Conservation (phyloP, 2,329 filamentous ascomycete genomes). For the Xylaria sp. region DNA sequence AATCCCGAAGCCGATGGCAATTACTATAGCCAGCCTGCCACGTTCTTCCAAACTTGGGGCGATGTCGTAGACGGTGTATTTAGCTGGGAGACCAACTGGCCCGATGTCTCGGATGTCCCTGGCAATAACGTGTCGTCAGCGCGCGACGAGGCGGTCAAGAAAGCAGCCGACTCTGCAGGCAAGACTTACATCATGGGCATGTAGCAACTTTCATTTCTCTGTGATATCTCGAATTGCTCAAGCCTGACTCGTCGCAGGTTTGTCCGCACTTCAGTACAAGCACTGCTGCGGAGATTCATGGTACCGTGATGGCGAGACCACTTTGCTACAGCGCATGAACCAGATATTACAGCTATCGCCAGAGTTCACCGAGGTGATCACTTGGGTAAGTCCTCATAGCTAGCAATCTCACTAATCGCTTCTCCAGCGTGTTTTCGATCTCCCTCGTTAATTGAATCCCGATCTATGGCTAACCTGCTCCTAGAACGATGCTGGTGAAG, state of each 20-base stretch:
- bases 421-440: neutral
- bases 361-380: slow-evolving; percentile 44
- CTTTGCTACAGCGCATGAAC: slow-evolving; percentile 44
- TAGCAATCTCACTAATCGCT: neutral
- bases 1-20: slow-evolving; percentile 39
- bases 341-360: slow-evolving; percentile 43
- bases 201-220: slow-evolving; percentile 20
- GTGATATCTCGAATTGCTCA: neutral
- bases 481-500: slow-evolving; percentile 45
- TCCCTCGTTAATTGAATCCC: neutral
- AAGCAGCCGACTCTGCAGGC: slow-evolving; percentile 30
- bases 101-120: slow-evolving; percentile 33
- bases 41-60: slow-evolving; percentile 41
- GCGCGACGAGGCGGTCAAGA: slow-evolving; percentile 33
- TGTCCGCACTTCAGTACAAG: slow-evolving; percentile 43
- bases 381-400: slow-evolving; percentile 33
- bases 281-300: slow-evolving; percentile 40
- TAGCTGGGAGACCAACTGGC: slow-evolving; percentile 48
- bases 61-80: slow-evolving; percentile 44
- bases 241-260: slow-evolving; percentile 31
- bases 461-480: slow-evolving; percentile 8
- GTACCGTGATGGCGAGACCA: slow-evolving; percentile 44
- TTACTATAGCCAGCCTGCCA: slow-evolving; percentile 41
- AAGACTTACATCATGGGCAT: slow-evolving; percentile 45
- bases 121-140: slow-evolving; percentile 37